Percentiles rank a stretch among this genome's conserved stretches.
These are phyloP conservation scores for Musa balbisiana DNA, from an alignment of 202 grass and related monocot genomes.

Conservation along the genomic window DNA sequence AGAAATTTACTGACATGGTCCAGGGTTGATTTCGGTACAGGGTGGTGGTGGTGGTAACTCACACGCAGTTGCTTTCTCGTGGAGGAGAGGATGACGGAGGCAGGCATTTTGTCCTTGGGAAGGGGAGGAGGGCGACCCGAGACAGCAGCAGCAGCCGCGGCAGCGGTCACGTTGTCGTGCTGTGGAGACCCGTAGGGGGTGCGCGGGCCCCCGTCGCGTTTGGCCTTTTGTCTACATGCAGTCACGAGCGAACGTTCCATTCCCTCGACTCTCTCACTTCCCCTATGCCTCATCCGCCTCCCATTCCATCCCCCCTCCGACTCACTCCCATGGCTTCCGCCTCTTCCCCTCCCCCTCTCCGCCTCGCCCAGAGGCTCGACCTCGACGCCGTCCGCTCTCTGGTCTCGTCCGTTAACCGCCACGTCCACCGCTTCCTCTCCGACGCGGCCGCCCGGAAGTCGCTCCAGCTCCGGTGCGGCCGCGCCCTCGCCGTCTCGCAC, in stretches of 20 bases:
- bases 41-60: too few species aligned
- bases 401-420: conserved; percentile 43
- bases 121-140: background rate
- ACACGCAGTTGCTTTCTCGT: too few species aligned
- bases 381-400: conserved; percentile 39
- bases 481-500: conserved; percentile 27
- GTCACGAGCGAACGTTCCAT: conserved; percentile 37
- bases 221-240: conserved; percentile 1
- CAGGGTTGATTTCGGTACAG: too few species aligned
- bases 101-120: background rate
- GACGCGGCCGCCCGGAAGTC: conserved; percentile 30
- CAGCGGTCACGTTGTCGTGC: background rate
- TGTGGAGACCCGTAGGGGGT: background rate
- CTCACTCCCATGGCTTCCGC: background rate
- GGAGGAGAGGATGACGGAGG: background rate
- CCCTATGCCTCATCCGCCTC: background rate
- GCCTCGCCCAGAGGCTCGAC: conserved; percentile 18
- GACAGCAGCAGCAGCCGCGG: background rate
- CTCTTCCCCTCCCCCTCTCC: background rate
- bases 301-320: too few species aligned
- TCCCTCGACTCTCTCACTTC: conserved; percentile 7
- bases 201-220: conserved; percentile 11
- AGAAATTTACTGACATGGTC: too few species aligned
- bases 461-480: conserved; percentile 27
- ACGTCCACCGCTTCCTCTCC: conserved; percentile 48